Conservation (phyloP, 2,329 filamentous ascomycete species). For the Podosphaera aphanis region DNA sequence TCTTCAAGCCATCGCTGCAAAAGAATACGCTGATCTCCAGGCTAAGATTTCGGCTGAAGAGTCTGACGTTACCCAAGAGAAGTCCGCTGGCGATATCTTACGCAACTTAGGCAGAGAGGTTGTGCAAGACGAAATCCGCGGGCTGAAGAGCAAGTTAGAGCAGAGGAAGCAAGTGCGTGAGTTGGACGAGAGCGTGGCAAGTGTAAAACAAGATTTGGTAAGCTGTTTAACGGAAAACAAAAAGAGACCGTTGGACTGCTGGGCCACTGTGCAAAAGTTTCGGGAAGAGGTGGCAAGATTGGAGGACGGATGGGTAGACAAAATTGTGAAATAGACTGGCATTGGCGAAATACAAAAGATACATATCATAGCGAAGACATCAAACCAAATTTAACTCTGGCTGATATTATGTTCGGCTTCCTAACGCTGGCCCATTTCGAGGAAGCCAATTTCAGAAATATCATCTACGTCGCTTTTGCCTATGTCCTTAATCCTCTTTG, state of each 20-base stretch:
- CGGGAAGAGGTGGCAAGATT: conserved; percentile 70
- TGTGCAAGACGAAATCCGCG: conserved; percentile 35
- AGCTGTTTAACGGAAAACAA: conserved; percentile 67
- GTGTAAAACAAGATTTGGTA: conserved; percentile 52
- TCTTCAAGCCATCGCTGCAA: conserved; percentile 46
- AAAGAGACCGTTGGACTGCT: conserved; percentile 76
- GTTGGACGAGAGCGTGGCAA: conserved; percentile 47
- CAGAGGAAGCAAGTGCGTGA: conserved; percentile 41
- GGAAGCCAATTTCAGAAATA: not conserved
- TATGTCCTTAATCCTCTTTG: conserved; percentile 7
- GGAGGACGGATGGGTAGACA: conserved; percentile 74
- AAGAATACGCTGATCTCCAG: conserved; percentile 44
- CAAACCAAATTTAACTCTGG: not conserved
- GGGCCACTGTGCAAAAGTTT: conserved; percentile 76
- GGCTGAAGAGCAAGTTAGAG: conserved; percentile 34
- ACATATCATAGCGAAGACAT: not conserved
- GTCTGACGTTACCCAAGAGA: not conserved
- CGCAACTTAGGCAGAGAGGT: conserved; percentile 20
- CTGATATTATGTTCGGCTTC: not conserved
- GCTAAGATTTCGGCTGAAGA: conserved; percentile 29
- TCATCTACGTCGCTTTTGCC: not conserved
- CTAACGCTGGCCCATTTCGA: not conserved
- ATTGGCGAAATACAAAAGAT: not conserved
- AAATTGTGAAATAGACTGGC: conserved; percentile 30
- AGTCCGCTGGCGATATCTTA: conserved; percentile 13